A percentile compares a stretch with the other conserved stretches of the same genome.
Evolutionary conservation across 306 rosid species (phyloP).

Genomic region (Canavalia gladiata): DNA sequence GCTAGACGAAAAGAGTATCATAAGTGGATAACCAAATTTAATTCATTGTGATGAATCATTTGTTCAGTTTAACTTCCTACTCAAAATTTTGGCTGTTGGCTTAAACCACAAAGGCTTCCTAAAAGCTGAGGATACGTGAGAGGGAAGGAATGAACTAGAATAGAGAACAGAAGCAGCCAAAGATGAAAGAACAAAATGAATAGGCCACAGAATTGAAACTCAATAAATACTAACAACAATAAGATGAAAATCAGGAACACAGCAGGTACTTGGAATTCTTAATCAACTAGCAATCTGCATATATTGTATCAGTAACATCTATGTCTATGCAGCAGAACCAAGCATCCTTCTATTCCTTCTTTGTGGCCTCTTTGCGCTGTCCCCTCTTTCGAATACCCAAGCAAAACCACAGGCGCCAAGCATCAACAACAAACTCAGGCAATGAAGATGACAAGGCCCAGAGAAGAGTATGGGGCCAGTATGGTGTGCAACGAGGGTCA

Average conservation of each 20-base stretch:
- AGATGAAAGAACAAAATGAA: slow-evolving; percentile 37
- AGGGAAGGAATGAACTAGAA: background rate
- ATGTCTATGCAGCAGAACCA: slow-evolving; percentile 45
- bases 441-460: slow-evolving; percentile 74
- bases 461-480: slow-evolving; percentile 89
- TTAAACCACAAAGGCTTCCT: background rate
- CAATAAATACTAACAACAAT: slow-evolving; percentile 11
- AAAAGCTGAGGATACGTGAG: background rate
- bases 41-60: background rate
- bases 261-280: slow-evolving; percentile 26
- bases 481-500: slow-evolving; percentile 95
- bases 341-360: slow-evolving; percentile 60
- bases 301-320: slow-evolving; percentile 35
- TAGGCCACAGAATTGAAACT: slow-evolving; percentile 35
- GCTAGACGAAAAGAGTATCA: background rate
- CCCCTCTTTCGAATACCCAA: slow-evolving; percentile 83
- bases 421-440: slow-evolving; percentile 74
- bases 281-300: slow-evolving; percentile 32
- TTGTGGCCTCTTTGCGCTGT: slow-evolving; percentile 74
- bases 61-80: background rate
- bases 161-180: slow-evolving; percentile 21
- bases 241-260: slow-evolving; percentile 28
- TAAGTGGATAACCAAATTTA: background rate
- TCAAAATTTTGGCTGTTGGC: background rate
- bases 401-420: slow-evolving; percentile 83